Evolutionary conservation across 345 rosid genomes (phyloP), one percentile per base, ranked within the genome.

Genomic region (Xanthoceras sorbifolium): DNA sequence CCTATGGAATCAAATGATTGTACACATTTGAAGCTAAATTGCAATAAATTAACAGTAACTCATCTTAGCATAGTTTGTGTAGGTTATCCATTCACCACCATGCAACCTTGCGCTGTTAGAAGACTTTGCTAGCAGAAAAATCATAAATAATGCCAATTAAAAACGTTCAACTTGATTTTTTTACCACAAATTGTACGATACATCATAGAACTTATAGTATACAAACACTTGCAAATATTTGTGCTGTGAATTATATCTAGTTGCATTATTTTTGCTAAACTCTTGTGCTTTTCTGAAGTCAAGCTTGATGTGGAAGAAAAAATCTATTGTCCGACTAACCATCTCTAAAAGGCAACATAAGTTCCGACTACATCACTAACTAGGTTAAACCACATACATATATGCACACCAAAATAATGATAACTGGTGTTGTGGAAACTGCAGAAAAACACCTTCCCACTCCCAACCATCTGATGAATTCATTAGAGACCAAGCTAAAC

Each of bases 311-410:
- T 28, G 26, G 29, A 26, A 61, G 67, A 6, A 9, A 11, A 20
- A 34, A 6, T 31, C 68, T 20, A 28, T 23, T 9, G 42, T 67
- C 55, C 42, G 8, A 14, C n/a, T 67, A n/a, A 40, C 29, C 50
- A 40, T 66, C 15, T 66, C 50, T 10, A 42, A 67, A 67, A 36
- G 52, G 54, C 54, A 67, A 40, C 55, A 68, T 68, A 25, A 68
- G 55, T 68, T 68, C 55, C 44, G 4, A 44, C 18, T 67, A 31
- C 72, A 11, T 42, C 9, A 68, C 32, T 14, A 68, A 44, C 34
- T 25, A 23, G 9, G 25, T 22, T 14, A 68, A 22, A 14, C 22
- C 28, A 6, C 69, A 36, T 3, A 44, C 28, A 25, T 67, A 25
- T 67, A 23, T 67, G 28, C 25, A 23, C 70, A 12, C n/a, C n/a